Percentiles rank a stretch among this genome's conserved stretches.
phyloP scores from a whole-genome alignment of 2,329 filamentous ascomycete species.

The Ascochyta lentis region DNA sequence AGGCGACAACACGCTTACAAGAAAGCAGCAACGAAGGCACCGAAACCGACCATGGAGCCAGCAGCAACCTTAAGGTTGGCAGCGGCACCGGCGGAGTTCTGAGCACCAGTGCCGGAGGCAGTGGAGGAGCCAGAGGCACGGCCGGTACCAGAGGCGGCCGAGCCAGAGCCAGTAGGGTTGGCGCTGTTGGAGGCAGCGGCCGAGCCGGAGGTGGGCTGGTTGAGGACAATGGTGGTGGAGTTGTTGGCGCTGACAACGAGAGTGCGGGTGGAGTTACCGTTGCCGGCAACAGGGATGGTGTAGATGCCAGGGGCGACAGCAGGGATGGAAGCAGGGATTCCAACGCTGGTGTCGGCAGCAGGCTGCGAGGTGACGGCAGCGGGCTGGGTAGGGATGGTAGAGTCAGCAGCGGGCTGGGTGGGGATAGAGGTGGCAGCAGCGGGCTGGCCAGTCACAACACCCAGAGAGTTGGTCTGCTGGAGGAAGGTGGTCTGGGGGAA shows the following conservation, averaged over 20 bases:
- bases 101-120: conserved; percentile 21
- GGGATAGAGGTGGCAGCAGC: conserved; percentile 31
- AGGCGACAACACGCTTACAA: conserved; percentile 36
- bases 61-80: conserved; percentile 41
- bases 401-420: conserved; percentile 33
- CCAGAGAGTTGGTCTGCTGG: conserved; percentile 40
- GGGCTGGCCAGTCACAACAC: conserved; percentile 42
- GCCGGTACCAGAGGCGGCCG: conserved; percentile 22
- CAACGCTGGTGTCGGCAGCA: conserved; percentile 29
- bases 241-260: conserved; percentile 45
- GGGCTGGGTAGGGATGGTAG: conserved; percentile 35
- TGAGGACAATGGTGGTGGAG: conserved; percentile 40
- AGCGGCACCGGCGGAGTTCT: conserved; percentile 32
- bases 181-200: conserved; percentile 20
- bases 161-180: conserved; percentile 16
- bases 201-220: conserved; percentile 16
- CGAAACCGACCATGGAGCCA: conserved; percentile 42
- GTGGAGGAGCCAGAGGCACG: conserved; percentile 21
- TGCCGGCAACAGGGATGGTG: conserved; percentile 40
- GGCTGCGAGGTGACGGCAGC: conserved; percentile 34
- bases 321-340: conserved; percentile 41
- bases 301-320: conserved; percentile 45
- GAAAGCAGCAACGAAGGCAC: conserved; percentile 47
- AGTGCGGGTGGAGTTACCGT: conserved; percentile 38
- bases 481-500: conserved; percentile 39